Conservation (phyloP, 116 monocot species). For the Zostera marina region DNA sequence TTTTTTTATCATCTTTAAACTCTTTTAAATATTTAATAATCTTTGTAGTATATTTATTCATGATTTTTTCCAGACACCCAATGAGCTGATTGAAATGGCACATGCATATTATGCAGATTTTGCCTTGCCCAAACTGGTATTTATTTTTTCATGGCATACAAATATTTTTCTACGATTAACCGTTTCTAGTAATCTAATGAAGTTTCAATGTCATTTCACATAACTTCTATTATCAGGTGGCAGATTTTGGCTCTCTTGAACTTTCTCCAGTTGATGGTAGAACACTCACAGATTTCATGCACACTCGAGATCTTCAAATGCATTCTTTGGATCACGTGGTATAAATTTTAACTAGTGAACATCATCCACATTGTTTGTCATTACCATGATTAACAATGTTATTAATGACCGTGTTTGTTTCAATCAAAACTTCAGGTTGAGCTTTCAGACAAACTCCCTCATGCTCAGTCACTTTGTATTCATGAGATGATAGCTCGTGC, state of each 20-base stretch:
- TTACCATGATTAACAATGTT: too few species aligned
- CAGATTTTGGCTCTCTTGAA: slow-evolving; percentile 94
- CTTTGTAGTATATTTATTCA: background rate
- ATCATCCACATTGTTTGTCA: background rate
- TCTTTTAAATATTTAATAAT: too few species aligned
- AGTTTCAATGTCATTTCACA: background rate
- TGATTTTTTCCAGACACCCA: slow-evolving; percentile 41
- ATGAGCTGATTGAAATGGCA: slow-evolving; percentile 82
- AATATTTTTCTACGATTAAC: background rate
- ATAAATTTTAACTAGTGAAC: slow-evolving; percentile 1
- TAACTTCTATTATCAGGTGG: slow-evolving; percentile 36
- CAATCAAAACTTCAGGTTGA: slow-evolving; percentile 43
- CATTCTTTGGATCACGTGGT: slow-evolving; percentile 78
- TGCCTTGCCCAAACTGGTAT: slow-evolving; percentile 87
- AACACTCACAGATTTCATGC: slow-evolving; percentile 98
- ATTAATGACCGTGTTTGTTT: background rate
- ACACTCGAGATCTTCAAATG: slow-evolving; percentile 91
- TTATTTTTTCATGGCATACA: background rate
- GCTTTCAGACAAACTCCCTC: slow-evolving; percentile 86
- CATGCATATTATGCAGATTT: slow-evolving; percentile 65
- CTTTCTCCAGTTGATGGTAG: slow-evolving; percentile 97
- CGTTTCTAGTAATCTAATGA: background rate
- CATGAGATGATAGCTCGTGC: slow-evolving; percentile 94
- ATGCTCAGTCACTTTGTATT: slow-evolving; percentile 83
- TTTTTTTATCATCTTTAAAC: slow-evolving; percentile 1